A percentile compares a stretch with the other conserved stretches of the same genome.
These are phyloP conservation scores for Gaillardinia entomophila DNA, from an alignment of 805 yeast species.

Conservation along the genomic window DNA sequence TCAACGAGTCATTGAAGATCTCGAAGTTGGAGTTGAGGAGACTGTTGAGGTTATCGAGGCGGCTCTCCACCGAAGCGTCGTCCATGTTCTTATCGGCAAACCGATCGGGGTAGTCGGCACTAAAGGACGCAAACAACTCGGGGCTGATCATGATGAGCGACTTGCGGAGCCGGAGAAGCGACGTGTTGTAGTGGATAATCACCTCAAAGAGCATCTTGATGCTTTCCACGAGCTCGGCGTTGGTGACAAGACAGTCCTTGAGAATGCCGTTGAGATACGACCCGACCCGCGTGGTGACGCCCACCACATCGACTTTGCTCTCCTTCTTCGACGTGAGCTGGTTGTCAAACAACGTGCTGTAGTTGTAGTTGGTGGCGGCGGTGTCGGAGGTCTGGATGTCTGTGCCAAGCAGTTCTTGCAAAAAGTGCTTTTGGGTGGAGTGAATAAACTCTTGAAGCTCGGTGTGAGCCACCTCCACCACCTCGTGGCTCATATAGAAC, in stretches of 20 bases:
- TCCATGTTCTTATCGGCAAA: slow-evolving; percentile 35
- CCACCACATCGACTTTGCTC: slow-evolving; percentile 14
- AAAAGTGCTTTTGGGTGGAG: slow-evolving; percentile 4
- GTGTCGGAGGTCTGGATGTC: slow-evolving; percentile 2
- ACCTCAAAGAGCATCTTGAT: slow-evolving; percentile 42
- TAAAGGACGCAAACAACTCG: slow-evolving; percentile 37
- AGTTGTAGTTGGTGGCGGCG: slow-evolving; percentile 5
- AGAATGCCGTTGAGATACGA: slow-evolving; percentile 57
- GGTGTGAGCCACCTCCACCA: slow-evolving; percentile 51
- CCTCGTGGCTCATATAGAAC: slow-evolving; percentile 51
- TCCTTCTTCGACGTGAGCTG: slow-evolving; percentile 8
- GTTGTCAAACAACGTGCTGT: slow-evolving; percentile 17
- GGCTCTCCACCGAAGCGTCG: slow-evolving; percentile 28
- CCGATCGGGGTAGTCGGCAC: slow-evolving; percentile 28
- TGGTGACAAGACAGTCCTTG: slow-evolving; percentile 63
- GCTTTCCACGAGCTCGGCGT: slow-evolving; percentile 44
- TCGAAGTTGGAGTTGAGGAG: slow-evolving; percentile 39
- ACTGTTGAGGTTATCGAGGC: slow-evolving; percentile 36
- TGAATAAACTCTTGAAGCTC: slow-evolving; percentile 26
- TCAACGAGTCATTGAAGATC: slow-evolving; percentile 39
- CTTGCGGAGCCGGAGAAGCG: slow-evolving; percentile 48
- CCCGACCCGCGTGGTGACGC: slow-evolving; percentile 43
- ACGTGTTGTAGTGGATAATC: slow-evolving; percentile 43
- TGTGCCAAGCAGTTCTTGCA: slow-evolving; percentile 7
- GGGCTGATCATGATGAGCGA: slow-evolving; percentile 45